Conservation (phyloP, 2,329 filamentous ascomycete species). For the Aspergillus alliaceus region DNA sequence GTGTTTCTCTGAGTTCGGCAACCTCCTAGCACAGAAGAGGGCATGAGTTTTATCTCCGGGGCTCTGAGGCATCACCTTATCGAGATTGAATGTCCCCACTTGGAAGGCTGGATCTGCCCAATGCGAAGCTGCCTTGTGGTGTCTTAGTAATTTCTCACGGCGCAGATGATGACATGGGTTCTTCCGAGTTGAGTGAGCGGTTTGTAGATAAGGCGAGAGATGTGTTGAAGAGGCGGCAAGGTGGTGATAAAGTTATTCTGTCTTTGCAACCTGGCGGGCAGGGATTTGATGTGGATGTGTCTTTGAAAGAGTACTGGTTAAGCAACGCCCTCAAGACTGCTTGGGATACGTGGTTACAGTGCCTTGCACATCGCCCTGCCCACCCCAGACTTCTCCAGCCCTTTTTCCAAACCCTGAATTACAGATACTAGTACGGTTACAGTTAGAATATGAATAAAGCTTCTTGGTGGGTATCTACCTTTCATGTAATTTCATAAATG, state of each 20-base stretch:
- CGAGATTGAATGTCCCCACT: not conserved
- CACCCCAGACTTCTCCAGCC: no score
- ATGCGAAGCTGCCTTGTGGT: not conserved
- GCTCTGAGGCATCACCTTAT: not conserved
- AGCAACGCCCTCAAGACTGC: not conserved
- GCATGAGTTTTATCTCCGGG: not conserved
- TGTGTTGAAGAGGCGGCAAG: not conserved
- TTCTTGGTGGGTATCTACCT: no score
- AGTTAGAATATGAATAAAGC: no score
- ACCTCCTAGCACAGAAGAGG: not conserved
- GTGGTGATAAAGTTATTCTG: not conserved
- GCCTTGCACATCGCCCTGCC: no score
- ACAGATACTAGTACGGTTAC: no score
- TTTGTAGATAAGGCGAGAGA: not conserved
- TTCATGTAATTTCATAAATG: no score
- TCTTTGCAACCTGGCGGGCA: not conserved
- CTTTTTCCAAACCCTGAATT: no score
- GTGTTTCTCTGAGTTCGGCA: not conserved
- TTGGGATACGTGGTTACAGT: not conserved
- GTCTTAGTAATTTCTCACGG: not conserved
- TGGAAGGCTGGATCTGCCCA: not conserved
- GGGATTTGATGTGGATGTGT: not conserved
- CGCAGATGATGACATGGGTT: not conserved
- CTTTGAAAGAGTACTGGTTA: not conserved
- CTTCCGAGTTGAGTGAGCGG: not conserved